A percentile compares a stretch with the other conserved stretches of the same genome.
phyloP scores from a whole-genome alignment of 345 rosid species.

The Arabis alpina region DNA sequence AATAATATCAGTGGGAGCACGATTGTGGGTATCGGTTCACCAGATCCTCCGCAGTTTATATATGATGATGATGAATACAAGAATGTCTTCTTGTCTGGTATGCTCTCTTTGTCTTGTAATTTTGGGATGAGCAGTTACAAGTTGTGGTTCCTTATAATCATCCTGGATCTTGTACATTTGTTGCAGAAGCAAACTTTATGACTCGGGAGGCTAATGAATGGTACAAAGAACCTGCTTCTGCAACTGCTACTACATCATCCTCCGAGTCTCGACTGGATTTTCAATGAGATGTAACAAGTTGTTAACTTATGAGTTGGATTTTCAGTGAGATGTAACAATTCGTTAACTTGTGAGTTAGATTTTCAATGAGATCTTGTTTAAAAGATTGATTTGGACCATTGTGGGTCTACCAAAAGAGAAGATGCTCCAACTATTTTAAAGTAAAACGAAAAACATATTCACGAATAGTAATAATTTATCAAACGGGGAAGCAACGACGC shows the following conservation, averaged over 20 bases:
- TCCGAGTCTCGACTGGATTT: conserved; percentile 41
- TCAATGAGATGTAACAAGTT: conserved; percentile 33
- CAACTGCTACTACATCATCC: conserved; percentile 38
- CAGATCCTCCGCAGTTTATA: conserved; percentile 88
- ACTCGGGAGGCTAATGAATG: conserved; percentile 75
- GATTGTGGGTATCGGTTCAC: conserved; percentile 90
- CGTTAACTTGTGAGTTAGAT: neutral
- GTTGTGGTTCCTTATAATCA: neutral
- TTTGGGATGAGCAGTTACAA: neutral
- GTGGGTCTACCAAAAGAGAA: neutral
- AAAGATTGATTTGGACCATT: conserved; percentile 7
- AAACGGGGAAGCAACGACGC: conserved; percentile 46
- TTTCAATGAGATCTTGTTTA: neutral
- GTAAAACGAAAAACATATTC: neutral
- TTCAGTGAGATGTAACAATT: conserved; percentile 32
- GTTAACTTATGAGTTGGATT: neutral
- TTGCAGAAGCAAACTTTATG: conserved; percentile 86
- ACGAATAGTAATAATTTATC: neutral
- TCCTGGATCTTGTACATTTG: neutral
- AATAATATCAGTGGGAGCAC: conserved; percentile 81
- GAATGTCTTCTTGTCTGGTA: conserved; percentile 88
- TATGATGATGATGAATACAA: conserved; percentile 79
- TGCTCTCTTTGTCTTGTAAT: conserved; percentile 17
- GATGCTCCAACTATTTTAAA: neutral
- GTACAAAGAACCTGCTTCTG: conserved; percentile 75